phyloP scores from a whole-genome alignment of 768 basidiomycete species.

The Leccinum incarnatum region DNA sequence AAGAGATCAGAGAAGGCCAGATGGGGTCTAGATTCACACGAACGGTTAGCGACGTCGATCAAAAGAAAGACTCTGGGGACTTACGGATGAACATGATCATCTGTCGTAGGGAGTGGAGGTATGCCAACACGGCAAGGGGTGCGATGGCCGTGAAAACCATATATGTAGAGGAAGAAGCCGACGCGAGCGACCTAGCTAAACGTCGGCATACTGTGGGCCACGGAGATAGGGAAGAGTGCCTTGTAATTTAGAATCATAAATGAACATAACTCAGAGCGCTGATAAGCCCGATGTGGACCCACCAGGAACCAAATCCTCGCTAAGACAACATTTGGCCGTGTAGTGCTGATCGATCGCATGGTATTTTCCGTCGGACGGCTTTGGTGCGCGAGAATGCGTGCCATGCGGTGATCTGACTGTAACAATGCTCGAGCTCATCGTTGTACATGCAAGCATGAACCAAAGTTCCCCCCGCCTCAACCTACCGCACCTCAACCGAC shows the following conservation, averaged over 20 bases:
- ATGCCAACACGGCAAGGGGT: slow-evolving; percentile 62
- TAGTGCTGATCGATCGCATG: slow-evolving; percentile 11
- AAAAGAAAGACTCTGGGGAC: slow-evolving; percentile 24
- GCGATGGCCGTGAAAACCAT: slow-evolving; percentile 69
- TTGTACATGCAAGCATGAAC: slow-evolving; percentile 38
- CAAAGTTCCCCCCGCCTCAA: slow-evolving; percentile 41
- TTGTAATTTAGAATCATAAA: slow-evolving; percentile 41
- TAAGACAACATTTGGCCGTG: too few relatives aligned
- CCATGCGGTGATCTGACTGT: slow-evolving; percentile 30
- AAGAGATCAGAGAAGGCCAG: slow-evolving; percentile 66
- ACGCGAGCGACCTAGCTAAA: slow-evolving; percentile 63
- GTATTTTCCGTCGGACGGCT: not conserved
- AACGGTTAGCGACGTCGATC: slow-evolving; percentile 1
- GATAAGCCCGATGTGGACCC: too few relatives aligned
- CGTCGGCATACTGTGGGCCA: slow-evolving; percentile 6
- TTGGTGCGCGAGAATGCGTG: not conserved
- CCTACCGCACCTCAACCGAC: slow-evolving; percentile 57
- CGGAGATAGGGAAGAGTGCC: slow-evolving; percentile 25
- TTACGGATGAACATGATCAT: slow-evolving; percentile 57
- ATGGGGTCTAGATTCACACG: slow-evolving; percentile 52
- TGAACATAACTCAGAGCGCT: too few relatives aligned
- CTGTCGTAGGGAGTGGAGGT: slow-evolving; percentile 51
- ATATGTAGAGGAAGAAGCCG: slow-evolving; percentile 64
- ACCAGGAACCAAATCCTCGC: too few relatives aligned
- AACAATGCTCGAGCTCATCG: slow-evolving; percentile 73